A percentile compares a stretch with the other conserved stretches of the same genome.
Conservation (phyloP, 2,329 filamentous ascomycete species). For the Cladosporium halotolerans region DNA sequence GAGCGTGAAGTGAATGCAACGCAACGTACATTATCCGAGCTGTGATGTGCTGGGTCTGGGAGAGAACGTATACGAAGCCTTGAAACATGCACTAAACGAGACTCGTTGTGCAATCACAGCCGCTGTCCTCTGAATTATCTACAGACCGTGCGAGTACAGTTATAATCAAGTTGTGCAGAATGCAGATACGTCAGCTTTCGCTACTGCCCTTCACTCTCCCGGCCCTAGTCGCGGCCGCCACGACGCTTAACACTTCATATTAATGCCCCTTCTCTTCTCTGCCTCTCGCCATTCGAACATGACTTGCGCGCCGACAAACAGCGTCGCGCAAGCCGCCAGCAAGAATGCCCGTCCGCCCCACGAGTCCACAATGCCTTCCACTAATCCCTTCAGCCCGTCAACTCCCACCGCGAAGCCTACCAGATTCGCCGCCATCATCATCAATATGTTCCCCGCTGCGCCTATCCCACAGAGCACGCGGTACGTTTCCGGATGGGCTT, state of each 20-base stretch:
- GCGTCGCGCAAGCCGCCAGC: constrained; percentile 58
- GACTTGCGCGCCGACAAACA: constrained; percentile 82
- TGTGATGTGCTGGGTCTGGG: too few relatives aligned
- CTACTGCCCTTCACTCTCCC: too few relatives aligned
- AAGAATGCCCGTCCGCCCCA: constrained; percentile 72
- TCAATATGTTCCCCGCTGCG: constrained; percentile 74
- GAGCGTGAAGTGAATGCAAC: too few relatives aligned
- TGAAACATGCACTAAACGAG: too few relatives aligned
- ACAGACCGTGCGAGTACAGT: too few relatives aligned
- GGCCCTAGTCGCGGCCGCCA: neutral
- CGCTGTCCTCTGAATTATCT: too few relatives aligned
- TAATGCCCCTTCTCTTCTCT: constrained; percentile 75
- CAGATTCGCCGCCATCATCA: constrained; percentile 94
- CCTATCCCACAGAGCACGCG: constrained; percentile 75
- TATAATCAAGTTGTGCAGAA: too few relatives aligned
- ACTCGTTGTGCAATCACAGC: too few relatives aligned
- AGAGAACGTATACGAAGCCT: too few relatives aligned
- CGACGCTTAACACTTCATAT: constrained; percentile 63
- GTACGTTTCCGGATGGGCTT: constrained; percentile 62
- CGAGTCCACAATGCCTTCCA: constrained; percentile 68
- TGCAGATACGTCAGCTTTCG: too few relatives aligned
- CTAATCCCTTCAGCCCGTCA: constrained; percentile 73
- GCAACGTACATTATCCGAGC: too few relatives aligned
- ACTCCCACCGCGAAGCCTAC: constrained; percentile 91
- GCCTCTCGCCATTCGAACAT: constrained; percentile 94